Percentiles rank a stretch among this genome's conserved stretches.
These are phyloP conservation scores for Lentinula detonsa DNA, from an alignment of 768 basidiomycete species.

Conservation along the genomic window DNA sequence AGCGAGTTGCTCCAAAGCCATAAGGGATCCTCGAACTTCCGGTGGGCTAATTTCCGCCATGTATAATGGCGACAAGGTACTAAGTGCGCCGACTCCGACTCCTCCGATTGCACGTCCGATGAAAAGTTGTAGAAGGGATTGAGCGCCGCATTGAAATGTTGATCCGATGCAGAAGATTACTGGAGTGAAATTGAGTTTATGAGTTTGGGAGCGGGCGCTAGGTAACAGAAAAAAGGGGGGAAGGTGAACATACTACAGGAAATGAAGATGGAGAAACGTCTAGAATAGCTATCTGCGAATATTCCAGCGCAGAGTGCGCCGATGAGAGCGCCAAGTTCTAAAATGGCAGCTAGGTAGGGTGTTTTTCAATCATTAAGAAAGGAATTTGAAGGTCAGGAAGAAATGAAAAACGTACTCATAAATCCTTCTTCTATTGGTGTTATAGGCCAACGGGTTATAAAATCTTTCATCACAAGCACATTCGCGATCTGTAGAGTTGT, in stretches of 20 bases:
- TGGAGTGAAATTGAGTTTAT: slow-evolving; percentile 15
- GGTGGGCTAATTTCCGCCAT: slow-evolving; percentile 84
- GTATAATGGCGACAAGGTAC: slow-evolving; percentile 77
- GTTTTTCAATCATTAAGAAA: neutral
- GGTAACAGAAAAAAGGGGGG: neutral
- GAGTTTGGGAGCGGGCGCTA: neutral
- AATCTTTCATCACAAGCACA: slow-evolving; percentile 78
- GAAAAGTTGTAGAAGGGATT: slow-evolving; percentile 48
- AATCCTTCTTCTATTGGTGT: slow-evolving; percentile 68
- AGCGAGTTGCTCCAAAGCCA: slow-evolving; percentile 75
- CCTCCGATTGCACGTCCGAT: slow-evolving; percentile 74
- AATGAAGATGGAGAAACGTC: slow-evolving; percentile 58
- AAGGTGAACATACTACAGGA: slow-evolving; percentile 52
- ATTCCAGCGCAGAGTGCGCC: slow-evolving; percentile 64
- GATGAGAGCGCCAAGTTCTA: slow-evolving; percentile 76
- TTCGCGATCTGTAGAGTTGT: slow-evolving; percentile 54
- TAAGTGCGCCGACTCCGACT: slow-evolving; percentile 72
- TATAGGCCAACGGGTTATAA: slow-evolving; percentile 60
- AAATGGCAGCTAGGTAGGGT: slow-evolving; percentile 52
- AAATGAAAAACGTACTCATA: slow-evolving; percentile 53
- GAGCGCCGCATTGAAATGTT: slow-evolving; percentile 58
- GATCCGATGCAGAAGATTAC: slow-evolving; percentile 73
- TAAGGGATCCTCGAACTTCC: slow-evolving; percentile 70
- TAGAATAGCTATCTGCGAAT: slow-evolving; percentile 63
- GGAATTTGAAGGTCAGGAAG: neutral